Percentiles rank a stretch among this genome's conserved stretches.
Evolutionary conservation across 1,284 basidiomycete genomes (phyloP).

Genomic region (Cutaneotrichosporon cutaneum): DNA sequence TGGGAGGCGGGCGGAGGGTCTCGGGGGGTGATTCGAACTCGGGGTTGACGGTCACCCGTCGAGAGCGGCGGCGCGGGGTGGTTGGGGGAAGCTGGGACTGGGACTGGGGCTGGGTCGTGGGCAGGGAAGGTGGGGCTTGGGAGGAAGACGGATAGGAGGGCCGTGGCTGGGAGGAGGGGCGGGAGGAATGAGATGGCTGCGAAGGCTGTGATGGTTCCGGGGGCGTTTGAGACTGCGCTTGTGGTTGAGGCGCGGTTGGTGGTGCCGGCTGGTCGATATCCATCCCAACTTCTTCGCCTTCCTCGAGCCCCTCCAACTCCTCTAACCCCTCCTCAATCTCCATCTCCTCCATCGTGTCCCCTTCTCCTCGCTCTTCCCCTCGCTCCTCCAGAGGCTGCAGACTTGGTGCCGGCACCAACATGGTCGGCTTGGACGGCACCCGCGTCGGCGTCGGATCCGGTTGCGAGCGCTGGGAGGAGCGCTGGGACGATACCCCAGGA

Average conservation of each 20-base stretch:
- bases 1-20: neutral
- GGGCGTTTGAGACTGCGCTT: too few species aligned
- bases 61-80: neutral
- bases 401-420: neutral
- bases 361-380: neutral
- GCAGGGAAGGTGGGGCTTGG: neutral
- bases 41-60: neutral
- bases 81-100: neutral
- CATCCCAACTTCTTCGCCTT: neutral
- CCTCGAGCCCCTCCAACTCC: neutral
- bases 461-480: neutral
- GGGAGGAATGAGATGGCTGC: too few species aligned
- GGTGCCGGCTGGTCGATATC: neutral
- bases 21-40: neutral
- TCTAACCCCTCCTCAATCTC: slow-evolving; percentile 11
- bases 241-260: neutral
- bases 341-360: slow-evolving; percentile 9
- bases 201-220: too few species aligned
- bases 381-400: neutral
- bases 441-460: neutral
- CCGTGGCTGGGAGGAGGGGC: neutral
- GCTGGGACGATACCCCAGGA: neutral
- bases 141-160: neutral
- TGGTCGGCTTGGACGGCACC: neutral
- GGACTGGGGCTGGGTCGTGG: neutral